phyloP scores from a whole-genome alignment of 2,329 filamentous ascomycete genomes.

The Fusarium phyllophilum region DNA sequence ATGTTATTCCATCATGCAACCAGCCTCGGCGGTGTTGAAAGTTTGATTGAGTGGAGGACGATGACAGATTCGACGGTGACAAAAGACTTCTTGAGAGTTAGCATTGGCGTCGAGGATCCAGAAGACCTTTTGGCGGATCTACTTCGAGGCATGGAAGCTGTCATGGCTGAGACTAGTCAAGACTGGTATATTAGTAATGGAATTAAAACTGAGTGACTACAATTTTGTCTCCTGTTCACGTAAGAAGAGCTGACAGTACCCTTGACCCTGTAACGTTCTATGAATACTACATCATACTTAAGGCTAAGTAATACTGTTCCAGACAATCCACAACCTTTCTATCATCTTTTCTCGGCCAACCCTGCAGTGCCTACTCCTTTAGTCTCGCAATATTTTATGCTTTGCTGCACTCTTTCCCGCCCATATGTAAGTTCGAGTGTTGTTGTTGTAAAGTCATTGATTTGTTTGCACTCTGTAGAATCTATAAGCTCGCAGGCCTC shows the following conservation, averaged over 20 bases:
- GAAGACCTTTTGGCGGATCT: constrained; percentile 85
- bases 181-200: background rate
- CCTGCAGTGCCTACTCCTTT: background rate
- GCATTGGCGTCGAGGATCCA: constrained; percentile 86
- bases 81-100: constrained; percentile 78
- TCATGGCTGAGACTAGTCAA: background rate
- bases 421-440: background rate
- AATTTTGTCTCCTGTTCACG: background rate
- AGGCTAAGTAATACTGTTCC: background rate
- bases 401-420: background rate
- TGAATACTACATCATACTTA: background rate
- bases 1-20: constrained; percentile 92
- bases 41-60: constrained; percentile 92
- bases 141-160: constrained; percentile 66
- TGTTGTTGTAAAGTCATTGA: background rate
- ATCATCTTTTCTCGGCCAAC: background rate
- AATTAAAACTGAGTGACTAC: accelerated
- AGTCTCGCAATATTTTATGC: background rate
- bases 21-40: constrained; percentile 92
- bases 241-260: background rate
- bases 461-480: background rate
- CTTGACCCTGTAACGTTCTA: background rate
- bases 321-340: background rate
- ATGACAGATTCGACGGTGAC: constrained; percentile 85
- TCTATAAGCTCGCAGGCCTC: background rate